A percentile compares a stretch with the other conserved stretches of the same genome.
Conservation (phyloP, 768 basidiomycete genomes). For the Leucogyrophana mollusca region DNA sequence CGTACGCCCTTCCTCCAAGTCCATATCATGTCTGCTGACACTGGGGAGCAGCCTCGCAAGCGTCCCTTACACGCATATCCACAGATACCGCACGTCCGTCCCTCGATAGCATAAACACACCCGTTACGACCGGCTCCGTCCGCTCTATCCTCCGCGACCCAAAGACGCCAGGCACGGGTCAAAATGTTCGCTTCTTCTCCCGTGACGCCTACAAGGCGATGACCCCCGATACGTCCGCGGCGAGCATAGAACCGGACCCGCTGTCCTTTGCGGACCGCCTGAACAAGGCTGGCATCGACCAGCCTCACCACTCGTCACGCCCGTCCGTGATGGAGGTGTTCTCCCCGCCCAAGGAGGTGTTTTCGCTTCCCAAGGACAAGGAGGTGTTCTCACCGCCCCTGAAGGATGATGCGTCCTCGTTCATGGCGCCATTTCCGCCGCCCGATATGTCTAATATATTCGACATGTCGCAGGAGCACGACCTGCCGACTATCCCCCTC, state of each 20-base stretch:
- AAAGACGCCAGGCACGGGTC: slow-evolving; percentile 74
- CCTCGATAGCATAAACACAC: slow-evolving; percentile 32
- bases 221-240: slow-evolving; percentile 60
- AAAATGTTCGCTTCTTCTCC: slow-evolving; percentile 77
- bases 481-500: slow-evolving; percentile 46
- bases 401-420: slow-evolving; percentile 14
- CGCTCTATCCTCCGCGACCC: slow-evolving; percentile 73
- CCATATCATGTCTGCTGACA: slow-evolving; percentile 3
- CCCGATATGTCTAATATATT: slow-evolving; percentile 53
- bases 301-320: slow-evolving; percentile 34
- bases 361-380: slow-evolving; percentile 26
- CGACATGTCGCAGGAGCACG: slow-evolving; percentile 55
- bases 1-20: slow-evolving; percentile 27
- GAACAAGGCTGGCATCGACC: slow-evolving; percentile 8
- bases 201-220: slow-evolving; percentile 64
- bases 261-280: slow-evolving; percentile 25
- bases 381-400: slow-evolving; percentile 46
- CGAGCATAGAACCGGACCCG: slow-evolving; percentile 32
- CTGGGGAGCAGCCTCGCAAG: slow-evolving; percentile 25
- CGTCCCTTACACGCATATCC: slow-evolving; percentile 20
- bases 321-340: slow-evolving; percentile 53
- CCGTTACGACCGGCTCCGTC: slow-evolving; percentile 41
- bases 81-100: slow-evolving; percentile 34
- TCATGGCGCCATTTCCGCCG: slow-evolving; percentile 37
- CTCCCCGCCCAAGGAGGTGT: slow-evolving; percentile 23